Base-by-base conservation (phyloP, 805 yeast species). In the Lachancea dasiensis region DNA sequence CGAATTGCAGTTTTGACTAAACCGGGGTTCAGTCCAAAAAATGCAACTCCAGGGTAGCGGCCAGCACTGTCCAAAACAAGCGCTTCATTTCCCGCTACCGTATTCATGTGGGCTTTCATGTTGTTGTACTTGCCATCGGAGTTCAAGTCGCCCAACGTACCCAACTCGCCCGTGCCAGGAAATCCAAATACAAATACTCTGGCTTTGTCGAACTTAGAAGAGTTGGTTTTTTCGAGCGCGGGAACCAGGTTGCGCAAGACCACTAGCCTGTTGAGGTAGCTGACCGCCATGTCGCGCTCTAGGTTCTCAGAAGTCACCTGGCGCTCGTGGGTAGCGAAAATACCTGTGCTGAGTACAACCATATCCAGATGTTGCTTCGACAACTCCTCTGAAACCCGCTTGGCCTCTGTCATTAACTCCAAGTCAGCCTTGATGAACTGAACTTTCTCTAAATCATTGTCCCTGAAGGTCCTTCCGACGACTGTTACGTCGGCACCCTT, bases 21-120 rank as follows among this genome's bases (percentile, higher is more conserved):
- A 1, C 69, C 69, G 5, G 70, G 71, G 37, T 66, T 65, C 27
- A 66, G 50, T 1, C 71, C 71, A 44, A 43, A 64, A 19, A 60
- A 39, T 20, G 52, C 39, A 13, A 50, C 37, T 11, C 49, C 41
- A 2, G 54, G 46, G 33, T 49, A 54, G 16, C 42, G 43, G n/a
- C 44, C 35, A 8, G 35, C 40, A 2, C 38, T 38, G 31, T 51
- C 47, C 4, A 44, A 27, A 3, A 65, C 67, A 14, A 65, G 40
- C 1, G 63, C 51, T 41, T 66, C 70, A 38, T 66, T 66, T 1
- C 67, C 68, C 2, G 69, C 69, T n/a, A 66, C 70, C 0, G 70
- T 65, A 35, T 49, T 64, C 63, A 58, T 56, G 39, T 66, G 70
- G 3, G 66, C 55, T 6, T 34, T 36, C 24, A 42, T 31, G 9